Base-by-base conservation (phyloP, 148 eudicot species). In the Rhododendron henanense region DNA sequence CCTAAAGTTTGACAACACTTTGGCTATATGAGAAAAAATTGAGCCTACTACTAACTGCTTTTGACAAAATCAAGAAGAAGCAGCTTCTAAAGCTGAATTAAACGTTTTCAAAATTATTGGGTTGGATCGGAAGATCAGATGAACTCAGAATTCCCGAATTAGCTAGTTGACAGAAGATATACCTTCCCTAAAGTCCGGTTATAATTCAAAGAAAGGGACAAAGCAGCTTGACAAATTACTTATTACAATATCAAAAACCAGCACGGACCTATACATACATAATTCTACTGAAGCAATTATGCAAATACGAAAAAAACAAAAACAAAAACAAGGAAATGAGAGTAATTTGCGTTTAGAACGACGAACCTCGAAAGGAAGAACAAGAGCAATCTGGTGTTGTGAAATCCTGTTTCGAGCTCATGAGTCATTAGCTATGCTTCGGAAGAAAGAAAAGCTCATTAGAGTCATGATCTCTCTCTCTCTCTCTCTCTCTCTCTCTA, bases 291-390 rank as follows among this genome's bases (percentile, higher is more conserved):
- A 23, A 13, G 15, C 75, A 82, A 31, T 7, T n/a, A 25, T 25
- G 74, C 5, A 47, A 23, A 78, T 31, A 15, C 59, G 33, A 59
- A 19, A 5, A 5, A 25, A 25, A 25, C 21, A 19, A 19, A 3
- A 25, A 14, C 23, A 37, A 35, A 1, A 10, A 10, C 5, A 67
- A 57, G 73, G 73, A 82, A 82, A 61, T 31, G 50, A 33, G 47
- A 81, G 69, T 2, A 33, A 39, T 35, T 35, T 35, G 25, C 13
- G 4, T 21, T 21, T 23, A 19, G 59, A 78, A 78, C 11, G 47
- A 41, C 74, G 73, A 82, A 82, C 84, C 84, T 82, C 75, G 51
- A 3, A 9, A 61, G 74, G 23, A 37, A 57, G 69, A 33, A 81
- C 10, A n/a, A 8, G 31, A n/a, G 28, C 71, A 65, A 65, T 65